Conservation (phyloP, 768 basidiomycete genomes). For the Harrya chromipes region DNA sequence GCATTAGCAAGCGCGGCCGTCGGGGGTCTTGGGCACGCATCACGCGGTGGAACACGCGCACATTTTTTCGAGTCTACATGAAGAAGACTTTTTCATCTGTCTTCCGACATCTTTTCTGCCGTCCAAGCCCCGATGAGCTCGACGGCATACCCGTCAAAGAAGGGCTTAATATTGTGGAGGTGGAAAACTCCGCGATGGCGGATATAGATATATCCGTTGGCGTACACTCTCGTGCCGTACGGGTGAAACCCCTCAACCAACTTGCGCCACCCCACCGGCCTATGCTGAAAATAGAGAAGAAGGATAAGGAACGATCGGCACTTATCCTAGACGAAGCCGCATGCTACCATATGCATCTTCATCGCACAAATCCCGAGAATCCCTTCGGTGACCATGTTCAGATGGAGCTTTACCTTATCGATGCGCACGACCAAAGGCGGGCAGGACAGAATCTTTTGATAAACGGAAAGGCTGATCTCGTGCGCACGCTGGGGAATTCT, state of each 20-base stretch:
- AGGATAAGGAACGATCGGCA: slow-evolving; percentile 30
- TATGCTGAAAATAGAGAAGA: slow-evolving; percentile 37
- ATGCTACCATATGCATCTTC: slow-evolving; percentile 56
- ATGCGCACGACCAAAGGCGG: slow-evolving; percentile 42
- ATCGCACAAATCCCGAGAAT: slow-evolving; percentile 45
- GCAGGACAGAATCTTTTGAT: slow-evolving; percentile 45
- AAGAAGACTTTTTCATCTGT: slow-evolving; percentile 47
- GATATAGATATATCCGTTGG: slow-evolving; percentile 55
- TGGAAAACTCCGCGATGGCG: slow-evolving; percentile 41
- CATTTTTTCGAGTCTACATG: slow-evolving; percentile 53
- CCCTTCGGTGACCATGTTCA: slow-evolving; percentile 47
- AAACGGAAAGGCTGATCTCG: slow-evolving; percentile 47
- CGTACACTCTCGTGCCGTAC: slow-evolving; percentile 37
- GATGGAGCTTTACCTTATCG: slow-evolving; percentile 52
- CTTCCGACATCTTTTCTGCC: slow-evolving; percentile 43
- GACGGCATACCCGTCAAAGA: slow-evolving; percentile 34
- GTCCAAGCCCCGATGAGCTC: slow-evolving; percentile 28
- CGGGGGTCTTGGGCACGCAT: slow-evolving; percentile 53
- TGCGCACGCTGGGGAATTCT: slow-evolving; percentile 39
- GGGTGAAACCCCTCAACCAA: slow-evolving; percentile 46
- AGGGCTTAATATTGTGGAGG: slow-evolving; percentile 46
- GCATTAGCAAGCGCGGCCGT: slow-evolving; percentile 31
- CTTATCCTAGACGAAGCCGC: slow-evolving; percentile 56
- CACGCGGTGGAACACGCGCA: slow-evolving; percentile 52
- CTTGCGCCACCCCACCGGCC: slow-evolving; percentile 36